Evolutionary conservation across 2,329 filamentous ascomycete species (phyloP), one percentile per base, ranked within the genome.

Genomic region (Coleophoma crateriformis): DNA sequence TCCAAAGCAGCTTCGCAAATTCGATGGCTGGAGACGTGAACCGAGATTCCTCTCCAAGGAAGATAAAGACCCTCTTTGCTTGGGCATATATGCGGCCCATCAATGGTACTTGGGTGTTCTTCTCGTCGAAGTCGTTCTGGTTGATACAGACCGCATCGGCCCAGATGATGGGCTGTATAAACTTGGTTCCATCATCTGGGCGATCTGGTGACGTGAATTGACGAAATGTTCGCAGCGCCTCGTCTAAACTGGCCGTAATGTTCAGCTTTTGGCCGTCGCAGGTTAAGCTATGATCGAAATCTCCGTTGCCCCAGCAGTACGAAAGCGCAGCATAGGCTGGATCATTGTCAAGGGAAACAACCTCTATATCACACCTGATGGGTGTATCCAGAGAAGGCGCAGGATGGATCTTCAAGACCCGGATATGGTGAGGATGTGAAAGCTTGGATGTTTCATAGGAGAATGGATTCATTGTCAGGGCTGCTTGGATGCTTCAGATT

Each of bases 121-220:
- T 54, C 42, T 61, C 59, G 6, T 32, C 22, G 8, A 33, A 34
- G 33, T 57, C 50, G 1, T 2, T 15, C 47, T 61, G 59, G 38
- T 61, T 50, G 40, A 61, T 55, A 40, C 58, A 61, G 12, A 61
- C 43, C 10, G 59, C 54, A 42, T 61, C 59, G 4, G 58, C 51
- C 59, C 59, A 61, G 34, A 37, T 37, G 12, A 37, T 37, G 12
- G 34, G 12, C 4, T 37, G 12, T 37, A 4, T 37, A 37, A 37
- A 12, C 34, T 37, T 12, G 34, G 12, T 37, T 12, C n/a, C 34
- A 37, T 37, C n/a, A 12, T n/a, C 12, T 12, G n/a, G n/a, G 34
- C 34, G 12, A 37, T 37, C 34, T 19, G 19, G 19, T 37, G 34
- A 12, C 12, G n/a, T n/a, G 34, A 12, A 12, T n/a, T 37, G 34